Percentiles rank a stretch among this genome's conserved stretches.
Evolutionary conservation across 202 grass and related monocot species (phyloP).

Genomic region (Bolboschoenoplectus hybrid): DNA sequence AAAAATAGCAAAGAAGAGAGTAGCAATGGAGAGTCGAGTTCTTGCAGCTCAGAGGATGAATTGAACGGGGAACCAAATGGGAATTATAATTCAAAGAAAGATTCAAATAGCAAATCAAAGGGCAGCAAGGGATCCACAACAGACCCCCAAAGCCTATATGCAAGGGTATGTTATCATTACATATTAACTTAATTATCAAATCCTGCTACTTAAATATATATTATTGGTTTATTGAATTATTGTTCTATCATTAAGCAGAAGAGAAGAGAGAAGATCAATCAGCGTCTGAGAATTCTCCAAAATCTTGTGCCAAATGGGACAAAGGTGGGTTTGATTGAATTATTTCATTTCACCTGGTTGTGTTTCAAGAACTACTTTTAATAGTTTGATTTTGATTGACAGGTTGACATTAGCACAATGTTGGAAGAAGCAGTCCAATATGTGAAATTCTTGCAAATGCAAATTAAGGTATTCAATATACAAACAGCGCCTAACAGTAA

Average conservation of each 20-base stretch:
- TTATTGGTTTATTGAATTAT: constrained; percentile 23
- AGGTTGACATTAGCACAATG: constrained; percentile 99
- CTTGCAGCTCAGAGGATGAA: constrained; percentile 69
- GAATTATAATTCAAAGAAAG: constrained; percentile 49
- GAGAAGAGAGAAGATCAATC: constrained; percentile 95
- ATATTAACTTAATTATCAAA: constrained; percentile 20
- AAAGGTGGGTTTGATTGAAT: constrained; percentile 57
- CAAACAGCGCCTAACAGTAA: neutral
- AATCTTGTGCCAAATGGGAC: constrained; percentile 89
- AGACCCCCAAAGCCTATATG: constrained; percentile 83
- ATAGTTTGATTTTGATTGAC: constrained; percentile 39
- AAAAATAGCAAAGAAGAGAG: constrained; percentile 53
- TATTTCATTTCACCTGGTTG: neutral
- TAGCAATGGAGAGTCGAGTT: constrained; percentile 53
- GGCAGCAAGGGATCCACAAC: constrained; percentile 59
- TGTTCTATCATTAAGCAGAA: constrained; percentile 62
- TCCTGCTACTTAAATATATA: neutral
- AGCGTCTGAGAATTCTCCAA: constrained; percentile 79
- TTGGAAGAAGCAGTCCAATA: constrained; percentile 93
- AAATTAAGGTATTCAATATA: constrained; percentile 63
- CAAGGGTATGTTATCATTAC: constrained; percentile 56
- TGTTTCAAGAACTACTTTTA: constrained; percentile 30
- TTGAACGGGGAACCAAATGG: constrained; percentile 46
- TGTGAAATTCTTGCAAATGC: constrained; percentile 89
- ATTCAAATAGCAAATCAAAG: constrained; percentile 42